Conservation (phyloP, 148 eudicot genomes). For the Hydrangea macrophylla region DNA sequence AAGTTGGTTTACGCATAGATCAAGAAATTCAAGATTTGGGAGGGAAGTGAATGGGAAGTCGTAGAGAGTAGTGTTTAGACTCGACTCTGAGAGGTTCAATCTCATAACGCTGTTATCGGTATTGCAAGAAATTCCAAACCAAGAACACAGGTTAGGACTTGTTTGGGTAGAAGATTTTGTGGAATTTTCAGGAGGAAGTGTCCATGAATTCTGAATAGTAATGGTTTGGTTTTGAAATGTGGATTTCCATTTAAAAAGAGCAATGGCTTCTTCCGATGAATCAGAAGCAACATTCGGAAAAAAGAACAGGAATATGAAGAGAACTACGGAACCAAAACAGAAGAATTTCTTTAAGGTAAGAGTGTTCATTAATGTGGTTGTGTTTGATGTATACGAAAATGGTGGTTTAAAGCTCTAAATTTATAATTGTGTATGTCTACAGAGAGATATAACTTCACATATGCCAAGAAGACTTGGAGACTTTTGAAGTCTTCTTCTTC, state of each 20-base stretch:
- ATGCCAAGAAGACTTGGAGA: too few relatives aligned
- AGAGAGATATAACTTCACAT: too few relatives aligned
- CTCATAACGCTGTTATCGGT: conserved; percentile 18
- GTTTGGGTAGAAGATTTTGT: not conserved
- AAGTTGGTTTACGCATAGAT: conserved; percentile 38
- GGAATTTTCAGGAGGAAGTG: conserved; percentile 3
- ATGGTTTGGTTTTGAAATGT: conserved; percentile 29
- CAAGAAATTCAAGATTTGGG: conserved; percentile 28
- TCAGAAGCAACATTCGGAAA: conserved; percentile 7
- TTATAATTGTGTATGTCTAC: not conserved
- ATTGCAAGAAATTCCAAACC: conserved; percentile 43
- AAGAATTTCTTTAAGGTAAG: not conserved
- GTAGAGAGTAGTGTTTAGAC: conserved; percentile 26
- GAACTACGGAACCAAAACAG: not conserved
- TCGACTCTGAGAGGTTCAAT: conserved; percentile 34
- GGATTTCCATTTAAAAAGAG: conserved; percentile 38
- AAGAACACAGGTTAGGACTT: conserved; percentile 26
- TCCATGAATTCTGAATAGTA: conserved; percentile 35
- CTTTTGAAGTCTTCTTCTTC: too few relatives aligned
- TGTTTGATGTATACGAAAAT: not conserved
- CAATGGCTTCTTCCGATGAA: conserved; percentile 27
- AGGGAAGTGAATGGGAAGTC: conserved; percentile 32
- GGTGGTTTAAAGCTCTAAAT: not conserved
- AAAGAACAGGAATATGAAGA: conserved; percentile 2
- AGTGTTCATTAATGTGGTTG: not conserved